phyloP scores from a whole-genome alignment of 345 rosid genomes.

The Eucalyptus cladocalyx region DNA sequence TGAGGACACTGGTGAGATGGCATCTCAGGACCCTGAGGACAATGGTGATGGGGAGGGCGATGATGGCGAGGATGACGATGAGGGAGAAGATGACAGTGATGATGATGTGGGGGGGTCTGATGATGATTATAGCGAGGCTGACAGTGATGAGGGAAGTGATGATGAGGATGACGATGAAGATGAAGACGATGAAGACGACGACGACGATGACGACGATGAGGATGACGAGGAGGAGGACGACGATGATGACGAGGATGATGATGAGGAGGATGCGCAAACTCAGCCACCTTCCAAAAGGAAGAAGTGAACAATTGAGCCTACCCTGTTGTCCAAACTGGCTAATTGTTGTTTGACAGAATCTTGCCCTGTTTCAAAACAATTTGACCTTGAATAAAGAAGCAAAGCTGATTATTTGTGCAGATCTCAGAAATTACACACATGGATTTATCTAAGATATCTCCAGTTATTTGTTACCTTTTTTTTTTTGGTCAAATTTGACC shows the following conservation, averaged over 20 bases:
- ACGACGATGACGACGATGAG: rapidly evolving
- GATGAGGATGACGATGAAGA: background rate
- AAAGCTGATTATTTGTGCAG: background rate
- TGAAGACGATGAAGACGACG: background rate
- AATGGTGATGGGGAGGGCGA: background rate
- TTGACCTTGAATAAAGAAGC: background rate
- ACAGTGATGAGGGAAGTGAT: background rate
- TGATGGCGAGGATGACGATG: background rate
- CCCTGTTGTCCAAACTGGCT: background rate
- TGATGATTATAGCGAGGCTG: background rate
- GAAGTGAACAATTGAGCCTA: background rate
- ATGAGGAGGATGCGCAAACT: background rate
- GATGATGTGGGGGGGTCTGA: background rate
- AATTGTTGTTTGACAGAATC: background rate
- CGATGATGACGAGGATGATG: background rate
- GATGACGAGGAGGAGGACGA: background rate
- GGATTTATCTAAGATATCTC: background rate
- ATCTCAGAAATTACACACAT: background rate
- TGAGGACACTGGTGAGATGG: background rate
- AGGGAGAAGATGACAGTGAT: background rate
- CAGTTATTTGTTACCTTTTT: background rate
- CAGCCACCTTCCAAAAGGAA: background rate
- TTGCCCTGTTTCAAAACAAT: background rate
- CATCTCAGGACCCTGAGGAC: background rate
- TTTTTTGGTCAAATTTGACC: background rate